Base-by-base conservation (phyloP, 2,329 filamentous ascomycete species). In the Alternaria sp. region DNA sequence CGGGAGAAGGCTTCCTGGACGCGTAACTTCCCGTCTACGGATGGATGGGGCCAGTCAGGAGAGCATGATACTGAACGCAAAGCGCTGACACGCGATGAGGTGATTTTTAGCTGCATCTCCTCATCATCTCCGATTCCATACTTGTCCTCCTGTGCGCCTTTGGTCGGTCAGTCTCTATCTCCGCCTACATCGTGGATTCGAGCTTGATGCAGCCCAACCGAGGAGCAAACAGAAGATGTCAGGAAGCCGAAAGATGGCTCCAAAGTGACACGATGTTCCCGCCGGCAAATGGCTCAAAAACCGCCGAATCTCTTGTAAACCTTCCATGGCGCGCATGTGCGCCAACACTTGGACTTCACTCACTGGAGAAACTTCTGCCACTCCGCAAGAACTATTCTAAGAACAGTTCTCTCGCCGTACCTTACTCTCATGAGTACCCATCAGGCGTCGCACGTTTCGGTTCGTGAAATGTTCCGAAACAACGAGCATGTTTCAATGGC, bases 401-500 rank as follows among this genome's bases (percentile, higher is more conserved):
- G 54, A 26, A 47, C 33, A 18, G 25, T 20, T 55, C 26, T 6
- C 30, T 28, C 37, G 49, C 43, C 20, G 20, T 47, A 44, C 37
- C 50, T 44, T 50, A 51, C 23, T 15, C 28, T 23, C 23, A 11
- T 47, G 54, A 46, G 20, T 14, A 41, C 11, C 18, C 15, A n/a
- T 55, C 55, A 63, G 60, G 56, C 26, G 45, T 11, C 25, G 23
- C 41, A 45, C 25, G 50, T 54, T 46, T 61, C 43, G 30, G 49
- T 63, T 61, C 30, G 55, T 37, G 47, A 14, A 28, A 49, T 49
- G 50, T 61, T 58, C 53, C 57, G 60, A 67, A 66, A 67, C 60
- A 55, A 45, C 55, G 47, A 54, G 55, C 58, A 56, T 51, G 60
- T 63, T 63, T 63, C 60, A 60, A 63, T 25, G 21, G 49, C n/a